phyloP scores from a whole-genome alignment of 2,329 filamentous ascomycete species.

The Sporothrix luriei region DNA sequence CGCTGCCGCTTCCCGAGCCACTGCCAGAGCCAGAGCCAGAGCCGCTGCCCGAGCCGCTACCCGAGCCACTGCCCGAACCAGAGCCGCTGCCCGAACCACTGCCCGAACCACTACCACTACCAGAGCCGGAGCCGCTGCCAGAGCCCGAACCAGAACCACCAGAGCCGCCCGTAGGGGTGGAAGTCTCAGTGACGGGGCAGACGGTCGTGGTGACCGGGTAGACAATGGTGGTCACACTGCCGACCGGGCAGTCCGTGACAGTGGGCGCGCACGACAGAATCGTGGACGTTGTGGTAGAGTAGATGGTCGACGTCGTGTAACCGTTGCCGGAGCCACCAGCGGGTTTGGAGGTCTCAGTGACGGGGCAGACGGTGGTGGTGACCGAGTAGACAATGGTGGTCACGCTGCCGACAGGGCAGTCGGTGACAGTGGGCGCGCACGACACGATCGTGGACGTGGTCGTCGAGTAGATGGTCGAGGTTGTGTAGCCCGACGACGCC shows the following conservation, averaged over 20 bases:
- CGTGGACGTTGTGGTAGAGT: slow-evolving; percentile 16
- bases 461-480: slow-evolving; percentile 9
- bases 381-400: slow-evolving; percentile 20
- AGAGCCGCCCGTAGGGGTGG: background rate
- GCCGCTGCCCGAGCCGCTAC: background rate
- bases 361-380: slow-evolving; percentile 21
- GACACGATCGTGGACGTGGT: slow-evolving; percentile 26
- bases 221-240: slow-evolving; percentile 17
- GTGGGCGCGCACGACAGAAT: slow-evolving; percentile 27
- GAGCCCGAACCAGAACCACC: background rate
- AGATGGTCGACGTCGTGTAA: slow-evolving; percentile 23
- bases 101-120: background rate
- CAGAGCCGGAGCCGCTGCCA: background rate
- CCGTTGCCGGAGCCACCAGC: slow-evolving; percentile 22
- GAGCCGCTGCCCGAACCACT: background rate
- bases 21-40: background rate
- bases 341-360: background rate
- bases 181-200: slow-evolving; percentile 12
- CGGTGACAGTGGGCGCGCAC: slow-evolving; percentile 26
- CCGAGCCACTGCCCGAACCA: background rate
- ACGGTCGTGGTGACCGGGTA: slow-evolving; percentile 14
- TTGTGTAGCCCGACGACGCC: slow-evolving; percentile 13
- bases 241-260: slow-evolving; percentile 25
- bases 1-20: background rate
- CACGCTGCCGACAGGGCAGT: slow-evolving; percentile 17